These are phyloP conservation scores for Syncephalastrum monosporum DNA, from an alignment of 371 early-diverging fungal species.

Conservation along the genomic window DNA sequence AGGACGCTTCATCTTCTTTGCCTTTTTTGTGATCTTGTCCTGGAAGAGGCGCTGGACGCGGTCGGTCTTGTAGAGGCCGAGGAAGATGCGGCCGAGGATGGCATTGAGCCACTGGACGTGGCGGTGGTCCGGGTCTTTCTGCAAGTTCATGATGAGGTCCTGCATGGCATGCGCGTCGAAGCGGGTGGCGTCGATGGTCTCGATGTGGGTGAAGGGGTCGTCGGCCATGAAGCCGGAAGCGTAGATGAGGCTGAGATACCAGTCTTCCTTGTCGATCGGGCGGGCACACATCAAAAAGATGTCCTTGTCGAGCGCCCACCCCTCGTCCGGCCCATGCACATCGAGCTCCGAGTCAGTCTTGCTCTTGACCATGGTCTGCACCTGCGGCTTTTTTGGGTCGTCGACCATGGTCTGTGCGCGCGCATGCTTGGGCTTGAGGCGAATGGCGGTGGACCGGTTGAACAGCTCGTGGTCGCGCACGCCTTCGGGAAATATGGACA, in stretches of 20 bases:
- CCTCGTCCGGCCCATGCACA: conserved; percentile 8
- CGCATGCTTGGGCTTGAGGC: conserved; percentile 31
- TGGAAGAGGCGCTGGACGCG: conserved; percentile 55
- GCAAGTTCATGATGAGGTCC: conserved; percentile 46
- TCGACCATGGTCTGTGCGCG: not conserved
- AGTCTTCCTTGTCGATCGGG: conserved; percentile 85
- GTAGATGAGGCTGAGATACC: conserved; percentile 68
- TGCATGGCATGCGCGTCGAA: conserved; percentile 52
- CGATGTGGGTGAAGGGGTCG: conserved; percentile 22
- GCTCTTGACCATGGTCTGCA: conserved; percentile 1
- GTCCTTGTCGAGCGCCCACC: conserved; percentile 19
- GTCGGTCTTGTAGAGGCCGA: conserved; percentile 69
- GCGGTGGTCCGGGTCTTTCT: conserved; percentile 53
- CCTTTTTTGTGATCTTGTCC: conserved; percentile 62
- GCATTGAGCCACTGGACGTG: conserved; percentile 87
- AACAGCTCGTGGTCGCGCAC: conserved; percentile 57
- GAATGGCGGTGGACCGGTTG: conserved; percentile 51
- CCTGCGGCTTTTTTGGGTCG: too few species aligned
- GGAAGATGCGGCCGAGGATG: conserved; percentile 77
- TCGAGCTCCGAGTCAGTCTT: conserved; percentile 14
- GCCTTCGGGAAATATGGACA: conserved; percentile 60
- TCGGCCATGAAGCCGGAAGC: conserved; percentile 36
- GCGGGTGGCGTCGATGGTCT: conserved; percentile 45
- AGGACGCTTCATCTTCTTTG: conserved; percentile 63
- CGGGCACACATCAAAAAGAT: conserved; percentile 52